phyloP scores from a whole-genome alignment of 1,284 basidiomycete species.

The Ganoderma multipileum region DNA sequence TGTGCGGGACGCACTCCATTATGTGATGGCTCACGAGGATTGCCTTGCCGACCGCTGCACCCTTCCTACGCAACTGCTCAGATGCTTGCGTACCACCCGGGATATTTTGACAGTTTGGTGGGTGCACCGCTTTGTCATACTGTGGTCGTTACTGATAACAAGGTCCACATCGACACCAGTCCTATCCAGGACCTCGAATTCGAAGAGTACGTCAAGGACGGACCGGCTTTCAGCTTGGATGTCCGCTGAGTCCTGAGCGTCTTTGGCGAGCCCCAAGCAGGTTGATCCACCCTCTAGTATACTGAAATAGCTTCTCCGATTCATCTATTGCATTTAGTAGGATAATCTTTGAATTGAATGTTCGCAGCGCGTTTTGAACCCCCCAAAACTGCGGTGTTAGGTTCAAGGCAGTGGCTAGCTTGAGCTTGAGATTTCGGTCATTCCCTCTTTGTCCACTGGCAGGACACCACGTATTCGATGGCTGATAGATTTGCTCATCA shows the following conservation, averaged over 20 bases:
- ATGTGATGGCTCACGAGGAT: background rate
- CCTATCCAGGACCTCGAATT: background rate
- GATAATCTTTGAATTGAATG: too few relatives aligned
- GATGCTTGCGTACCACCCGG: background rate
- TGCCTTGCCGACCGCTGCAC: background rate
- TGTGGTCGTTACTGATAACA: background rate
- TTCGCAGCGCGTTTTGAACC: too few relatives aligned
- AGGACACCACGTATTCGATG: too few relatives aligned
- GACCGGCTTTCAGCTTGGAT: background rate
- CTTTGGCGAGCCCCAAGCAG: too few relatives aligned
- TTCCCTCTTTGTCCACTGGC: too few relatives aligned
- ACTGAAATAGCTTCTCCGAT: too few relatives aligned
- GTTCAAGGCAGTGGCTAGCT: too few relatives aligned
- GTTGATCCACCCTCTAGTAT: too few relatives aligned
- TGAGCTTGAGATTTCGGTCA: too few relatives aligned
- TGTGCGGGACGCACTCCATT: background rate
- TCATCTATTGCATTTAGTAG: too few relatives aligned
- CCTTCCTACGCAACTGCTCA: background rate
- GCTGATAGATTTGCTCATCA: too few relatives aligned
- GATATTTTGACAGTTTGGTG: conserved; percentile 6
- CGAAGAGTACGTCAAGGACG: background rate
- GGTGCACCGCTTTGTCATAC: background rate
- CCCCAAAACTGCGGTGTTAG: too few relatives aligned
- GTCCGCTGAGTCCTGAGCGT: background rate
- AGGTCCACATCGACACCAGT: background rate